Evolutionary conservation across 306 rosid genomes (phyloP).

Genomic region (Medicago arabica): DNA sequence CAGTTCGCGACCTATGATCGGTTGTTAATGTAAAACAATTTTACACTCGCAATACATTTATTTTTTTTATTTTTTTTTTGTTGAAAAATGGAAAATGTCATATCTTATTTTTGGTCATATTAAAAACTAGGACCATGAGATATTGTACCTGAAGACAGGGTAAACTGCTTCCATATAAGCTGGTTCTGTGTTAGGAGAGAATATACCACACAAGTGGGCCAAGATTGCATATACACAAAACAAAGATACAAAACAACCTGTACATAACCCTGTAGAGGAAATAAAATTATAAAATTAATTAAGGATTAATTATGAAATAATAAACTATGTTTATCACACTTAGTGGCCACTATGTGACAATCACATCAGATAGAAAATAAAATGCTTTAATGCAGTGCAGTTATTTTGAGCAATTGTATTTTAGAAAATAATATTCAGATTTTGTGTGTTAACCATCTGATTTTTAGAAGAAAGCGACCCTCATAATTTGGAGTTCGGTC

Average conservation of each 20-base stretch:
- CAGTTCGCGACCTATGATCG: too few species aligned
- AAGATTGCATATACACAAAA: slow-evolving; percentile 75
- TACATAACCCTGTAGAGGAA: slow-evolving; percentile 71
- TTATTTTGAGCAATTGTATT: too few species aligned
- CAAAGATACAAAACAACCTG: slow-evolving; percentile 88
- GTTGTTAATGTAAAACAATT: too few species aligned
- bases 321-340: not conserved
- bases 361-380: not conserved
- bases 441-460: too few species aligned
- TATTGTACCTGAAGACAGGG: slow-evolving; percentile 83
- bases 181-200: slow-evolving; percentile 57
- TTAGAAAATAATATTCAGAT: too few species aligned
- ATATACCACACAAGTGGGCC: slow-evolving; percentile 79
- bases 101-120: too few species aligned
- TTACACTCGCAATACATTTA: too few species aligned
- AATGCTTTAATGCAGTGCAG: too few species aligned
- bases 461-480: too few species aligned
- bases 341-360: not conserved
- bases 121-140: not conserved
- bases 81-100: too few species aligned
- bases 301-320: not conserved
- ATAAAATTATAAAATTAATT: not conserved
- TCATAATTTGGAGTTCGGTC: too few species aligned
- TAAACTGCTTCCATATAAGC: slow-evolving; percentile 72
- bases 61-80: too few species aligned